Evolutionary conservation across 345 rosid species (phyloP).

Genomic region (Pseudoturritis turrita): DNA sequence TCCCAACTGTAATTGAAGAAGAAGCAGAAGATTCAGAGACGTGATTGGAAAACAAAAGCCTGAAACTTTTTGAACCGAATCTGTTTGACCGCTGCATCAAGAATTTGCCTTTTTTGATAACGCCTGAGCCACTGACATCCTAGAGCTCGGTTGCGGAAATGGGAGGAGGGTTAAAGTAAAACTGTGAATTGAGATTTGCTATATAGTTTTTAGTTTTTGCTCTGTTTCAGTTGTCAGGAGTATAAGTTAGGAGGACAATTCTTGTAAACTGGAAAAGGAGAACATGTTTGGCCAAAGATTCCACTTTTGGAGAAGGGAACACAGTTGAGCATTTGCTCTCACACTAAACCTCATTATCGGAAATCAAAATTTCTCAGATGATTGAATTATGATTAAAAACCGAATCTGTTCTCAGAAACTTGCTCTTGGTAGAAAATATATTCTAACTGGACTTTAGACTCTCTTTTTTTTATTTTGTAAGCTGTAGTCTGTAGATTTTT

Average conservation of each 20-base stretch:
- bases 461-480: too few relatives aligned
- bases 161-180: conserved; percentile 15
- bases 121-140: background rate
- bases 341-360: background rate
- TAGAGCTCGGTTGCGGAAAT: background rate
- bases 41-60: conserved; percentile 18
- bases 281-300: conserved; percentile 18
- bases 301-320: conserved; percentile 1
- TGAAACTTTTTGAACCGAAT: conserved; percentile 18
- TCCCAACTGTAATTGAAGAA: conserved; percentile 63
- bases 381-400: too few relatives aligned
- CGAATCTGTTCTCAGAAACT: too few relatives aligned
- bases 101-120: background rate
- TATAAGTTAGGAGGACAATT: conserved; percentile 4
- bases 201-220: conserved; percentile 1
- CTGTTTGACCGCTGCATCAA: background rate
- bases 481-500: too few relatives aligned
- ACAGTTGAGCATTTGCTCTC: background rate
- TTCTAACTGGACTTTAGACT: too few relatives aligned
- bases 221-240: conserved; percentile 13
- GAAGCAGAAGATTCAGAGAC: conserved; percentile 52
- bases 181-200: conserved; percentile 22
- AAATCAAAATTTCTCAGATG: too few relatives aligned
- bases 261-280: conserved; percentile 15
- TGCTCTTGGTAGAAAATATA: too few relatives aligned